These are phyloP conservation scores for Xylariaceae sp. DNA, from an alignment of 2,329 filamentous ascomycete genomes.

Conservation along the genomic window DNA sequence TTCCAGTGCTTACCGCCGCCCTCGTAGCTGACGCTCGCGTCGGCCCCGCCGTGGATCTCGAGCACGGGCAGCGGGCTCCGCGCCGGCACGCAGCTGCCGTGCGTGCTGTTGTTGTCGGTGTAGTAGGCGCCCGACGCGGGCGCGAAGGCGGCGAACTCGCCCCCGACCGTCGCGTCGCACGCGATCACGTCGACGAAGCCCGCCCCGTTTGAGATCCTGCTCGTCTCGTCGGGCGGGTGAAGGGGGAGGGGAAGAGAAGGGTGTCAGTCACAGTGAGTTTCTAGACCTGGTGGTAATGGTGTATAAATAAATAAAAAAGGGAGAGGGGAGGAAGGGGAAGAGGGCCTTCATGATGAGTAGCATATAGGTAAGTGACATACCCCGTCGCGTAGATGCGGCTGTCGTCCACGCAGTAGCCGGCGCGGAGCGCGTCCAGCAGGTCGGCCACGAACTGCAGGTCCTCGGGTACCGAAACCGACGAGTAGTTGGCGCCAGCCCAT, in stretches of 20 bases:
- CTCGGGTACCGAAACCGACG: constrained; percentile 30
- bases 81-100: constrained; percentile 29
- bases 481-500: constrained; percentile 40
- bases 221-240: not conserved
- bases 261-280: not conserved
- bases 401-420: constrained; percentile 35
- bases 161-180: constrained; percentile 32
- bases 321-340: not conserved
- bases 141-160: constrained; percentile 37
- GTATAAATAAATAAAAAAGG: no score
- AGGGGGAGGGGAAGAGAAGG: not conserved
- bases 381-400: constrained; percentile 37
- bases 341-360: no score
- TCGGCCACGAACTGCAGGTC: constrained; percentile 39
- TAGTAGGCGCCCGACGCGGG: constrained; percentile 39
- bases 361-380: constrained; percentile 5
- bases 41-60: constrained; percentile 37
- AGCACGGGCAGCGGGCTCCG: constrained; percentile 32
- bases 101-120: constrained; percentile 28
- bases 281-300: no score
- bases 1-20: no score
- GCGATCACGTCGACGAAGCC: constrained; percentile 40
- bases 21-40: constrained; percentile 34
- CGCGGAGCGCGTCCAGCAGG: constrained; percentile 31
- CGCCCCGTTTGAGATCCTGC: constrained; percentile 36